Conservation (phyloP, 805 yeast species). For the Saccharomycodes ludwigii region DNA sequence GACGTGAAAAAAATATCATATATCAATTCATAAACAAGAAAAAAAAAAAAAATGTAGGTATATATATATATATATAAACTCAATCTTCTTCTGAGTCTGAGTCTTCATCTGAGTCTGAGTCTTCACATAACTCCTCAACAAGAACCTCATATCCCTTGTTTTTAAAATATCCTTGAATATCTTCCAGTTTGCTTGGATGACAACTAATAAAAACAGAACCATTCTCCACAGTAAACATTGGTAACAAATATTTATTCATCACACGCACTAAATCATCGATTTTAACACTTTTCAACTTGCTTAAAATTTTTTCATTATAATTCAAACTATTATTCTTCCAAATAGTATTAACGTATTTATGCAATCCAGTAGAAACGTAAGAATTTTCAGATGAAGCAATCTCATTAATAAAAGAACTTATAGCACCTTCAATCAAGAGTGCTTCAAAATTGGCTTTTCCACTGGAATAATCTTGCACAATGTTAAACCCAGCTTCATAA, state of each 20-base stretch:
- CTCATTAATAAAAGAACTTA: constrained; percentile 60
- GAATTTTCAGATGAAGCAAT: constrained; percentile 62
- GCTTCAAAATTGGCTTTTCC: constrained; percentile 46
- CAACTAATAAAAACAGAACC: constrained; percentile 61
- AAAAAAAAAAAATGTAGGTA: too few relatives aligned
- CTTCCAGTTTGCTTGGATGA: constrained; percentile 50
- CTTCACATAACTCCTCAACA: constrained; percentile 39
- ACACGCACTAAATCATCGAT: constrained; percentile 37
- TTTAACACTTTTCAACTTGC: constrained; percentile 39
- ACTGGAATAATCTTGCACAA: constrained; percentile 46
- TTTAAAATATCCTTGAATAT: constrained; percentile 34
- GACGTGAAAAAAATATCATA: too few relatives aligned
- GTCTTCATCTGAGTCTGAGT: too few relatives aligned
- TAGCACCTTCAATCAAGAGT: constrained; percentile 54
- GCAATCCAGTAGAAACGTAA: constrained; percentile 48
- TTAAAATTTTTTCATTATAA: constrained; percentile 42
- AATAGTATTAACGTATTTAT: constrained; percentile 53
- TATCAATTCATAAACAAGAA: constrained; percentile 11
- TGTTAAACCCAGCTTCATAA: constrained; percentile 47
- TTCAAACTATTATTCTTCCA: constrained; percentile 61
- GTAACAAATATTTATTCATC: constrained; percentile 42
- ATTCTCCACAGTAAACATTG: constrained; percentile 43
- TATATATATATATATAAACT: background rate
- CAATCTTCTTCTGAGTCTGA: constrained; percentile 4
- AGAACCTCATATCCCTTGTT: constrained; percentile 47